phyloP scores from a whole-genome alignment of 768 basidiomycete species.

The Rhizopogon vesiculosus region DNA sequence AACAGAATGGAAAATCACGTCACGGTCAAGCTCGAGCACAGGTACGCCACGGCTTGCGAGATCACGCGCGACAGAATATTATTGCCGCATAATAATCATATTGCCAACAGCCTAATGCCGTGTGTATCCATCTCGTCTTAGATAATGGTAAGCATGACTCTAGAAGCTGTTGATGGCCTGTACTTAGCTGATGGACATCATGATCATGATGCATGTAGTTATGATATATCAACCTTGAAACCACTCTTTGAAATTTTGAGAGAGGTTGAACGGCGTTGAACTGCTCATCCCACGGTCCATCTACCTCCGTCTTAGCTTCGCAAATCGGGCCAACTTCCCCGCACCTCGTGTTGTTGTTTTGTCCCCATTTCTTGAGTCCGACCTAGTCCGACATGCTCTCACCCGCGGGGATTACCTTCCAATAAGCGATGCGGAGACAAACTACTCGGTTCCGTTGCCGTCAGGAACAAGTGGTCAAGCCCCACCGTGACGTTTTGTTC shows the following conservation, averaged over 20 bases:
- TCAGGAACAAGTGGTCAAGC: not conserved
- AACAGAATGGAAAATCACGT: constrained; percentile 16
- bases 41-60: constrained; percentile 16
- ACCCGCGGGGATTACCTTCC: not conserved
- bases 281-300: not conserved
- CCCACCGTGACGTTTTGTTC: too few species aligned
- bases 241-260: not conserved
- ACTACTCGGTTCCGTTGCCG: not conserved
- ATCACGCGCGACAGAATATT: constrained; percentile 1
- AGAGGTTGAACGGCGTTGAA: not conserved
- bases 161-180: not conserved
- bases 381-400: not conserved
- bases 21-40: constrained; percentile 3
- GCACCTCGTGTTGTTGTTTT: not conserved
- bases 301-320: not conserved
- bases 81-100: not conserved
- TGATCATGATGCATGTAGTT: too few species aligned
- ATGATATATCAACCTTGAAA: too few species aligned
- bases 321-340: not conserved
- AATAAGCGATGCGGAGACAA: not conserved
- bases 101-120: not conserved
- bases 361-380: not conserved
- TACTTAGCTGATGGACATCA: too few species aligned
- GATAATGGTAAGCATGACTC: not conserved
- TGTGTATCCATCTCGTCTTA: not conserved